phyloP scores from a whole-genome alignment of 108 stramenopile genomes.

The Chaetoceros tenuissimus region DNA sequence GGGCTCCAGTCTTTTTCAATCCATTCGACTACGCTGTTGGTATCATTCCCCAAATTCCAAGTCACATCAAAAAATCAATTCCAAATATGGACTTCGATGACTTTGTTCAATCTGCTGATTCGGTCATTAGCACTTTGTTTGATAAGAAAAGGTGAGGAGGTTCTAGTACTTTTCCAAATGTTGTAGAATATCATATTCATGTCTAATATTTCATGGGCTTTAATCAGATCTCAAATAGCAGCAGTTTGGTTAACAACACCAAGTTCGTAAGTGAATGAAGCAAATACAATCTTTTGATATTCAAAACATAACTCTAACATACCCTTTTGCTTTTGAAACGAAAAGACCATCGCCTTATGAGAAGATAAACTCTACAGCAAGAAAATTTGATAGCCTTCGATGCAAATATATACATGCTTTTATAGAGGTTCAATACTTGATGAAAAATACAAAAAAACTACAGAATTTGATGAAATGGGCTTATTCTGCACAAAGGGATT shows the following conservation, averaged over 20 bases:
- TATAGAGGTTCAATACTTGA: conserved; percentile 41
- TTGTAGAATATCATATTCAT: no score
- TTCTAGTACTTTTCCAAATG: no score
- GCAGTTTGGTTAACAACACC: conserved; percentile 82
- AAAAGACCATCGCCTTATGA: conserved; percentile 68
- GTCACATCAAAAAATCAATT: conserved; percentile 30
- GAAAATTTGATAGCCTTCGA: conserved; percentile 77
- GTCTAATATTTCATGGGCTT: not conserved
- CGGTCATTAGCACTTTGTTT: conserved; percentile 51
- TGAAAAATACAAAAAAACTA: conserved; percentile 32
- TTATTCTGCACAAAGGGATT: conserved; percentile 41
- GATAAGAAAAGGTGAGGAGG: conserved; percentile 53
- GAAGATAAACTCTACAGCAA: conserved; percentile 53
- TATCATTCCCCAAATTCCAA: conserved; percentile 32
- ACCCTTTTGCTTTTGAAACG: no score
- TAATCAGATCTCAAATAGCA: conserved; percentile 49
- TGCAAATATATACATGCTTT: conserved; percentile 70
- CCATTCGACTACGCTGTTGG: conserved; percentile 16
- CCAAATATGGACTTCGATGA: conserved; percentile 41
- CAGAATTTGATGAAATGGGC: conserved; percentile 50
- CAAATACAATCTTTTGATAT: no score
- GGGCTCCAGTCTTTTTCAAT: conserved; percentile 63
- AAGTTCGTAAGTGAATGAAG: no score
- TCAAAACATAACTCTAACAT: no score
- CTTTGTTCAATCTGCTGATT: conserved; percentile 39